Evolutionary conservation across 257 asterid genomes (phyloP), one percentile per base, ranked within the genome.

Genomic region (Forsythia suspensa): DNA sequence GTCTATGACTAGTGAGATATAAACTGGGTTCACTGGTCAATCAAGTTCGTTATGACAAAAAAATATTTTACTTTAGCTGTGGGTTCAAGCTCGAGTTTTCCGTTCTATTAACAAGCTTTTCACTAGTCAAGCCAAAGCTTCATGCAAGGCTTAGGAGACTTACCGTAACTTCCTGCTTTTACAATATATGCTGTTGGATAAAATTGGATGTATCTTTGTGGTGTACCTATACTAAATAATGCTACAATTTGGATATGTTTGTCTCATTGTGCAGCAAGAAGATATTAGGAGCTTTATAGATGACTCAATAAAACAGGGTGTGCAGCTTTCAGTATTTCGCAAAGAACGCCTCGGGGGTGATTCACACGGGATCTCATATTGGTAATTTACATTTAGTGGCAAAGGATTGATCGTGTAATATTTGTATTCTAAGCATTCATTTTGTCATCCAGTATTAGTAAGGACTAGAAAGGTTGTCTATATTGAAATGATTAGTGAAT

Each of bases 271-370:
- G 91, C 97, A 96, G 99, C 99, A 92, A 92, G 99, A 96, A 79
- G 99, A 96, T 86, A 90, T 96, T 68, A 86, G 95, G 78, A 90
- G 80, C 89, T 87, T 87, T 79, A 94, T 96, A 81, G 99, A 96
- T 9, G 86, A 84, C 80, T 91, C 97, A 11, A 20, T 96, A 75
- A 96, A 96, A 86, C 92, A 86, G 57, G 98, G 99, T 73, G 75
- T 66, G 84, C 91, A 80, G 75, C 89, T 89, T 73, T 91, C 97
- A 66, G 74, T 89, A 48, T 96, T 96, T 74, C 91, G 98, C 52
- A 94, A 96, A 87, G 95, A 92, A 75, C 95, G 98, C 65, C 76
- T 92, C 59, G 98, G 99, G 61, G 98, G 98, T 73, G 97, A 94
- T 87, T 92, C 99, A 83, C 91, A 85, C 75, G 99, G 99, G 77